These are phyloP conservation scores for Saccharomycopsis schoenii DNA, from an alignment of 805 yeast species.

Conservation along the genomic window DNA sequence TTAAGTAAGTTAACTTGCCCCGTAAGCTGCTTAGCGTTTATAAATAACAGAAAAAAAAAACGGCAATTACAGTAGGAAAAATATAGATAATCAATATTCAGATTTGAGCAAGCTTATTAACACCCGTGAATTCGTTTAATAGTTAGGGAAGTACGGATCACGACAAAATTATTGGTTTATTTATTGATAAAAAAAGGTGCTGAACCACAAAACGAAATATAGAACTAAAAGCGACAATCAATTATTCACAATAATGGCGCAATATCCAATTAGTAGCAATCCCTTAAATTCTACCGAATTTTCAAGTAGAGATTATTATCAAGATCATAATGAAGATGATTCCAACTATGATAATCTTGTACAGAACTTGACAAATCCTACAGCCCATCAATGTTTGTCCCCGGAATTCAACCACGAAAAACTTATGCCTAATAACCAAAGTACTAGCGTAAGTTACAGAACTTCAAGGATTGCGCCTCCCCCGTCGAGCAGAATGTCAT, in stretches of 20 bases:
- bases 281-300: neutral
- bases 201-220: no score
- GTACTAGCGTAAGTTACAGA: neutral
- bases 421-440: neutral
- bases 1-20: no score
- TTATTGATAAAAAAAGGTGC: no score
- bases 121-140: no score
- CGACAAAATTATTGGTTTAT: no score
- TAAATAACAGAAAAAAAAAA: no score
- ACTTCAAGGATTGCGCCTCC: neutral
- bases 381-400: neutral
- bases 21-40: no score
- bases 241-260: neutral
- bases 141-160: no score
- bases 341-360: neutral
- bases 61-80: no score
- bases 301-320: neutral
- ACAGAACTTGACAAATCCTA: neutral
- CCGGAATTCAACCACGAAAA: neutral
- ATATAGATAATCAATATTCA: no score
- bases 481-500: neutral
- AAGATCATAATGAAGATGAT: neutral
- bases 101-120: no score
- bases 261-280: neutral
- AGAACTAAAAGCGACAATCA: no score